Conservation (phyloP, 1,284 basidiomycete species). For the Cryptococcus floricola region DNA sequence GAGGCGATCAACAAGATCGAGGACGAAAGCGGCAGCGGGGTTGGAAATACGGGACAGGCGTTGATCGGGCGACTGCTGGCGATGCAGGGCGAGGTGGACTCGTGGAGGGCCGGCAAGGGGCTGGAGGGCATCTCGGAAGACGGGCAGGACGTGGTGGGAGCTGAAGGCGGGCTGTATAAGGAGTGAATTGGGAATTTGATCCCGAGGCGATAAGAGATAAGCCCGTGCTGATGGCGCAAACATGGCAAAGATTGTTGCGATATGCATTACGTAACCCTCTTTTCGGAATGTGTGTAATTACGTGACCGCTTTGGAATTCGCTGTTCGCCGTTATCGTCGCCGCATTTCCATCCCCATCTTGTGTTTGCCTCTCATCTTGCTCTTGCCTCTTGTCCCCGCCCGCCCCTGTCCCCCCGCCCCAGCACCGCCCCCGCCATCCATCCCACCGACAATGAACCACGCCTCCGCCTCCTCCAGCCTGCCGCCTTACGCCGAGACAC, state of each 20-base stretch:
- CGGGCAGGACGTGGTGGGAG: conserved; percentile 17
- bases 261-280: not conserved
- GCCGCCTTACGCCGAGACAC: not conserved
- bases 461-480: conserved; percentile 5
- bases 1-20: conserved; percentile 36
- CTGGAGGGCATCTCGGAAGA: conserved; percentile 19
- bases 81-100: conserved; percentile 37
- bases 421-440: conserved; percentile 1
- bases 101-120: conserved; percentile 23
- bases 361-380: not conserved
- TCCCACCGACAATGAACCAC: conserved; percentile 13
- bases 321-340: not conserved
- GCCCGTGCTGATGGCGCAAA: not conserved
- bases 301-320: not conserved
- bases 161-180: conserved; percentile 19
- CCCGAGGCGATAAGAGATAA: not conserved
- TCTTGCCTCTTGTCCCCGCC: not conserved
- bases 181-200: conserved; percentile 10
- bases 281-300: not conserved
- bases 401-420: not conserved
- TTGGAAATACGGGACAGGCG: conserved; percentile 33
- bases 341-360: not conserved
- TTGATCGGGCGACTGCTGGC: conserved; percentile 29
- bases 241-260: not conserved
- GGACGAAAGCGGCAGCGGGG: conserved; percentile 30